A percentile compares a stretch with the other conserved stretches of the same genome.
These are phyloP conservation scores for Stagonosporopsis vannaccii DNA, from an alignment of 2,329 filamentous ascomycete species.

Conservation along the genomic window DNA sequence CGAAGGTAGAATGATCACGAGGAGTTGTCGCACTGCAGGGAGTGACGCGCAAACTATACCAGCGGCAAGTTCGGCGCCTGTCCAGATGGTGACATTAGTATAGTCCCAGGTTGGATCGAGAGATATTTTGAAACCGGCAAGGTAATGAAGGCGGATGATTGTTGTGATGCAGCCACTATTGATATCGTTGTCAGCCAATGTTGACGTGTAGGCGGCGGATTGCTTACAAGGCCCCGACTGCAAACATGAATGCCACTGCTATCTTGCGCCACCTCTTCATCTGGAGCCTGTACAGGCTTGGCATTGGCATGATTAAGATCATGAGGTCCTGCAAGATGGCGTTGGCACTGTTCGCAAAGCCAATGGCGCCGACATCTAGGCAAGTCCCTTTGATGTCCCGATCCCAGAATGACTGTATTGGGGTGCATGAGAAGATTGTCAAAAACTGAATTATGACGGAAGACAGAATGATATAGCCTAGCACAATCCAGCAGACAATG, in stretches of 20 bases:
- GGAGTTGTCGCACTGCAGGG: conserved; percentile 32
- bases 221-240: conserved; percentile 28
- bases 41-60: conserved; percentile 35
- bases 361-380: conserved; percentile 28
- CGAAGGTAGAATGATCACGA: conserved; percentile 18
- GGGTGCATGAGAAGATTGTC: conserved; percentile 31
- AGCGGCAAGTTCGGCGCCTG: conserved; percentile 34
- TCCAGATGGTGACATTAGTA: conserved; percentile 33
- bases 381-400: conserved; percentile 33
- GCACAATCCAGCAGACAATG: conserved; percentile 20
- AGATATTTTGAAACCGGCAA: conserved; percentile 32
- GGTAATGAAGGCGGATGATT: conserved; percentile 32
- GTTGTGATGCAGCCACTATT: conserved; percentile 27
- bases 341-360: conserved; percentile 27
- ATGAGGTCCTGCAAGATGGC: conserved; percentile 33
- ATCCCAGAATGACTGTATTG: conserved; percentile 32
- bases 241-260: conserved; percentile 33
- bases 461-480: conserved; percentile 22
- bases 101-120: conserved; percentile 41
- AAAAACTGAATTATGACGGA: conserved; percentile 26
- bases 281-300: conserved; percentile 25
- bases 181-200: background rate
- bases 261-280: conserved; percentile 27
- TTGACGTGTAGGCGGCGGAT: too few species aligned
- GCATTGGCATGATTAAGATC: conserved; percentile 33